Conservation (phyloP, 306 rosid genomes). For the Vigna hirtella region DNA sequence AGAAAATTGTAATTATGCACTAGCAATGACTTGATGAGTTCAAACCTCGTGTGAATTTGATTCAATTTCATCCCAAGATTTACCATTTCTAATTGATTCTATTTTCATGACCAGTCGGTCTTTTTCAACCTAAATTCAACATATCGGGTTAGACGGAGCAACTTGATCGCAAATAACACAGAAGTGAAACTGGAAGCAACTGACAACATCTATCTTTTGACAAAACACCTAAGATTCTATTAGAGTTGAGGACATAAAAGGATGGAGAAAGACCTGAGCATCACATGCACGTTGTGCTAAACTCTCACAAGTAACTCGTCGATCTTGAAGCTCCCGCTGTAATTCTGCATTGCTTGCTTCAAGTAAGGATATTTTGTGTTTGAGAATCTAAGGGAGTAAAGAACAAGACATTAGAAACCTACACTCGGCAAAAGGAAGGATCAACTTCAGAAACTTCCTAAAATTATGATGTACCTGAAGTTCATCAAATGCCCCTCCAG, state of each 20-base stretch:
- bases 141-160: conserved; percentile 31
- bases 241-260: conserved; percentile 26
- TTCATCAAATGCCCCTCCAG: conserved; percentile 78
- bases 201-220: conserved; percentile 30
- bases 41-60: conserved; percentile 73
- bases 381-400: conserved; percentile 65
- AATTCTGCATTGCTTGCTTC: conserved; percentile 88
- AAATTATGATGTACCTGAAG: conserved; percentile 66
- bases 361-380: conserved; percentile 87
- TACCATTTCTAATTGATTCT: conserved; percentile 80
- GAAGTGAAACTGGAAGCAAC: conserved; percentile 14
- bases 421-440: conserved; percentile 22
- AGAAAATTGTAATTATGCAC: conserved; percentile 10
- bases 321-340: conserved; percentile 66
- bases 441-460: conserved; percentile 7
- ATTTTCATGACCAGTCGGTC: conserved; percentile 77
- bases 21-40: conserved; percentile 18
- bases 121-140: conserved; percentile 76
- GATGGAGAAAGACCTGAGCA: conserved; percentile 48
- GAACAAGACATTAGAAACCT: conserved; percentile 24
- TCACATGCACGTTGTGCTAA: conserved; percentile 50
- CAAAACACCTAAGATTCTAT: conserved; percentile 30
- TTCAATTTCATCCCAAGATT: conserved; percentile 95
- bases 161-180: conserved; percentile 23
- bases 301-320: conserved; percentile 47